Percentiles rank a stretch among this genome's conserved stretches.
These are phyloP conservation scores for Quercus aquifolioides DNA, from an alignment of 306 rosid genomes.

Conservation along the genomic window DNA sequence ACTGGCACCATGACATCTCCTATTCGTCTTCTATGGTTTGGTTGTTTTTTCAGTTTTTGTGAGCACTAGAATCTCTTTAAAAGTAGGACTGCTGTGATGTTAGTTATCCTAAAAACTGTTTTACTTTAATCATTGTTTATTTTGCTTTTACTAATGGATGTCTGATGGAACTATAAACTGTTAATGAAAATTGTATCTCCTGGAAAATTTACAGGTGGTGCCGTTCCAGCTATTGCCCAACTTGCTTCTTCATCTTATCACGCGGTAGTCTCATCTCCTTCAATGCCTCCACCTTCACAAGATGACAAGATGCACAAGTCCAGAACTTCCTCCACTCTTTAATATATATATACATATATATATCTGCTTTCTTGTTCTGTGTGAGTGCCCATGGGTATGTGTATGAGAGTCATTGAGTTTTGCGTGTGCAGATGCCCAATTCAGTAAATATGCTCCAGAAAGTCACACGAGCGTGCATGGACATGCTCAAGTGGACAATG, in stretches of 20 bases:
- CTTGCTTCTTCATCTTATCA: conserved; percentile 83
- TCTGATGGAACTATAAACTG: not conserved
- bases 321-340: conserved; percentile 61
- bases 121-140: not conserved
- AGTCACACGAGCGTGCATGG: conserved; percentile 7
- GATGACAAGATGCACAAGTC: conserved; percentile 67
- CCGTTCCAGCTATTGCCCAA: conserved; percentile 76
- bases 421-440: conserved; percentile 22
- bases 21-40: not conserved
- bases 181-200: conserved; percentile 1
- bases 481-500: not conserved
- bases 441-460: conserved; percentile 5
- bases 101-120: not conserved
- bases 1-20: not conserved
- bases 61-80: not conserved
- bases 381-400: not conserved
- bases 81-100: not conserved
- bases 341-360: not conserved
- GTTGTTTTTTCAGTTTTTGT: not conserved
- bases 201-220: conserved; percentile 61
- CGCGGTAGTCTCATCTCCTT: conserved; percentile 45
- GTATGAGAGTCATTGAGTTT: not conserved
- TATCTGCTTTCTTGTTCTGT: conserved; percentile 10
- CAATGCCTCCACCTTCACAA: conserved; percentile 37
- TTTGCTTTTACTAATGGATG: not conserved